Conservation (phyloP, 176 grass and related monocot genomes). For the Oryza meyeriana region DNA sequence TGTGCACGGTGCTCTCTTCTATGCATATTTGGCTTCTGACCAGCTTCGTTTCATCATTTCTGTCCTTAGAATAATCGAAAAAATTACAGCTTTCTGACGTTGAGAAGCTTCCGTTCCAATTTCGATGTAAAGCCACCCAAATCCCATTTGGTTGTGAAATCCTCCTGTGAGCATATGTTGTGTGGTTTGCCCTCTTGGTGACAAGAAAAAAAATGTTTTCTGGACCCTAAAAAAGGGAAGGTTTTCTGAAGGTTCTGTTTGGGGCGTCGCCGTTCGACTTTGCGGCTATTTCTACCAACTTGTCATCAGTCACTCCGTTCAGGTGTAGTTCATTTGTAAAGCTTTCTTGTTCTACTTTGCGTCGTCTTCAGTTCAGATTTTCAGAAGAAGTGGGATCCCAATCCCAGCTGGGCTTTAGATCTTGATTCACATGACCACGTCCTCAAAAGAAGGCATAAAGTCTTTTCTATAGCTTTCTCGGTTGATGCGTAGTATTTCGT, state of each 20-base stretch:
- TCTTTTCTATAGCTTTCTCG: constrained; percentile 1
- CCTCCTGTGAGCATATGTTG: not conserved
- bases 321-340: not conserved
- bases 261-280: not conserved
- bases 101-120: constrained; percentile 3
- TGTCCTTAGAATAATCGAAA: not conserved
- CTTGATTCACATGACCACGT: constrained; percentile 20
- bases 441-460: constrained; percentile 29
- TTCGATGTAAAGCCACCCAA: not conserved
- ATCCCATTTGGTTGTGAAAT: not conserved
- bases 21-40: constrained; percentile 1
- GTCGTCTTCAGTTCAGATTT: constrained; percentile 2
- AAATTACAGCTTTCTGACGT: not conserved
- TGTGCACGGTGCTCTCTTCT: constrained; percentile 8
- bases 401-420: constrained; percentile 12
- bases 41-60: constrained; percentile 31
- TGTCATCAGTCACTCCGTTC: not conserved
- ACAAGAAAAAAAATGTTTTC: not conserved
- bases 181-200: not conserved
- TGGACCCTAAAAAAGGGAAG: not conserved
- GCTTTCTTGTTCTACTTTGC: constrained; percentile 3
- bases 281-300: not conserved
- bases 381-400: not conserved
- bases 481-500: constrained; percentile 19
- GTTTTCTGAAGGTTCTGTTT: not conserved